phyloP scores from a whole-genome alignment of 1,139 yeast species.

The Suhomyces bribrorum region DNA sequence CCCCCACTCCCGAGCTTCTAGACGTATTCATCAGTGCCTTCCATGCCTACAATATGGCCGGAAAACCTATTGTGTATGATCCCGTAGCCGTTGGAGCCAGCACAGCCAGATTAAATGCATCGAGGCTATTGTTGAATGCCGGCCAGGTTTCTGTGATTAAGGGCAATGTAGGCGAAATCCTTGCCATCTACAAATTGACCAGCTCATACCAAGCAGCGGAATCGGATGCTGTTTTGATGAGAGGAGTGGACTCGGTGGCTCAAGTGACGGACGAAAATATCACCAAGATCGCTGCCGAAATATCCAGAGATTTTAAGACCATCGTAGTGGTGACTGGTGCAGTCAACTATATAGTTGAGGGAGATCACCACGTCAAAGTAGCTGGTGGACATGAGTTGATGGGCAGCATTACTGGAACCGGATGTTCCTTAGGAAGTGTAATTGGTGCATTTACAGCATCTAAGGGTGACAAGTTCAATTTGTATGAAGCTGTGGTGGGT shows the following conservation, averaged over 20 bases:
- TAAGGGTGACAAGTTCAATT: conserved; percentile 28
- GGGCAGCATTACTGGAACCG: conserved; percentile 84
- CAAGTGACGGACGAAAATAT: conserved; percentile 31
- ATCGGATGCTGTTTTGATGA: conserved; percentile 47
- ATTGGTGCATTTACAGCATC: conserved; percentile 64
- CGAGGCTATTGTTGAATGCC: conserved; percentile 49
- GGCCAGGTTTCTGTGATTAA: conserved; percentile 75
- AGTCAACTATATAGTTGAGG: conserved; percentile 31
- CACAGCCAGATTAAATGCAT: conserved; percentile 50
- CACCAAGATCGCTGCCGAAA: conserved; percentile 44
- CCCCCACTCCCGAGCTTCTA: conserved; percentile 52
- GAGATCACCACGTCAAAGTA: conserved; percentile 22
- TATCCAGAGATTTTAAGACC: conserved; percentile 57
- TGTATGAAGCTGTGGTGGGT: conserved; percentile 51
- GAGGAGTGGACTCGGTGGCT: conserved; percentile 71
- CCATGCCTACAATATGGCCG: conserved; percentile 54
- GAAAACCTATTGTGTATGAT: conserved; percentile 73
- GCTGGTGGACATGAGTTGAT: conserved; percentile 67
- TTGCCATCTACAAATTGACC: conserved; percentile 41
- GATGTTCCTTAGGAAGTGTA: conserved; percentile 80
- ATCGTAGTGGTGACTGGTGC: conserved; percentile 71
- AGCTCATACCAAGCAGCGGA: conserved; percentile 35
- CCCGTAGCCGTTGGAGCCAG: conserved; percentile 95
- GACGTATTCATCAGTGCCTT: conserved; percentile 55
- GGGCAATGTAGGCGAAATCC: conserved; percentile 86